Evolutionary conservation across 2,329 filamentous ascomycete genomes (phyloP), one percentile per base, ranked within the genome.

Genomic region (Fusarium pininemorale): DNA sequence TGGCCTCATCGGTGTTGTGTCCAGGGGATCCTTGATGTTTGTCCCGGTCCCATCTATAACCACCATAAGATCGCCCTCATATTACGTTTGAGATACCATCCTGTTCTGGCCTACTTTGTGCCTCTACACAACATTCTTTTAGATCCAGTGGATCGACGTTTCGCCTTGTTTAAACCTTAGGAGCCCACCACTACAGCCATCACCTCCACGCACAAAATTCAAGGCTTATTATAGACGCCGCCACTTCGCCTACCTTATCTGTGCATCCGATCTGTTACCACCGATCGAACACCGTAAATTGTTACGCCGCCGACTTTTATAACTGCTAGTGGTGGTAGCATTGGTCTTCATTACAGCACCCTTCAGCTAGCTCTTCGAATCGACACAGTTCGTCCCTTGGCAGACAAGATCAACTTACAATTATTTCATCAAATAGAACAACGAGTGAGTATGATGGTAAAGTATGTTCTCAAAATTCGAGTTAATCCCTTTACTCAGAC

Each of bases 1-100:
- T 58, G 56, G 56, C 74, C 73, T 74, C 66, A 66, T 68, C 68
- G 62, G 62, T 44, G 50, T 54, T 45, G 63, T 74, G 54, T 55
- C 60, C 63, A 59, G 64, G 67, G 41, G 64, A 66, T 58, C 64
- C 70, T 69, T 63, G 66, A 68, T 59, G 51, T 59, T 63, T 57
- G 64, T 62, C 38, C 64, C 26, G 26, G 53, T 50, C 55, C 66
- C 57, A 64, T 64, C 71, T 66, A 72, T 67, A 72, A 74, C 67
- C 71, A 72, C 54, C 54, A 61, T 47, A 50, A 53, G 39, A 54
- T 72, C 59, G 63, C 68, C 69, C 69, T 74, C 48, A 59, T 59
- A 58, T 39, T 28, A 28, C 48, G 44, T 48, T 42, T 59, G 39
- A 54, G 53, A 51, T 61, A 38, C 71, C 62, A 55, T 53, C 58